Evolutionary conservation across 768 basidiomycete genomes (phyloP).

Genomic region (Rhodotorula babjevae): DNA sequence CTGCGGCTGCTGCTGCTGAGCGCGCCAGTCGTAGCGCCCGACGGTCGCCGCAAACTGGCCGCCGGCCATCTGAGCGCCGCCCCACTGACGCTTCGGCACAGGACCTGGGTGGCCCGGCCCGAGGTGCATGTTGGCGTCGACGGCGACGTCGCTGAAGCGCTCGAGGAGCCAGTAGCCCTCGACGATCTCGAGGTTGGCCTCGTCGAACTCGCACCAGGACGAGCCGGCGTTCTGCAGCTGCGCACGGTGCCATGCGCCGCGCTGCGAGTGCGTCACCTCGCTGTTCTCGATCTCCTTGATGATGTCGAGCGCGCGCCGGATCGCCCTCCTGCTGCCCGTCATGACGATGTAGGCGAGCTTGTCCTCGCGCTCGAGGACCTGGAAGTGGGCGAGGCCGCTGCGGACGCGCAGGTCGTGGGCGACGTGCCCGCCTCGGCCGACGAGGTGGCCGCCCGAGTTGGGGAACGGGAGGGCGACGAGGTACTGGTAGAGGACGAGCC

Average conservation of each 20-base stretch:
- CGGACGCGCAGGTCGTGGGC: background rate
- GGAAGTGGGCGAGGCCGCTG: background rate
- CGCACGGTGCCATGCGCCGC: too few species aligned
- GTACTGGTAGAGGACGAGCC: background rate
- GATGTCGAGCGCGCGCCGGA: background rate
- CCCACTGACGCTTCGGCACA: too few species aligned
- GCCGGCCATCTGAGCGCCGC: too few species aligned
- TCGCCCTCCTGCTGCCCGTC: background rate
- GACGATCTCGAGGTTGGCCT: too few species aligned
- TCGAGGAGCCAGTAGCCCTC: too few species aligned
- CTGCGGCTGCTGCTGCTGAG: too few species aligned
- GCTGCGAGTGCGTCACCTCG: background rate
- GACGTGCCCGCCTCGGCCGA: background rate
- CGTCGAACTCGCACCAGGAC: background rate
- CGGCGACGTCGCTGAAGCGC: too few species aligned
- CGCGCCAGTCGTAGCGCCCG: too few species aligned
- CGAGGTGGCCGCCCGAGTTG: background rate
- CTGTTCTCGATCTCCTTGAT: background rate
- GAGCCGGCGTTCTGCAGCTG: too few species aligned
- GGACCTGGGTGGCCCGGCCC: too few species aligned
- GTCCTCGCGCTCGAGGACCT: background rate
- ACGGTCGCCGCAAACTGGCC: too few species aligned
- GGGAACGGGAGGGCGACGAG: background rate
- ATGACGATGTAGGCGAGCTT: background rate
- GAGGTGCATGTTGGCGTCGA: too few species aligned